Percentiles rank a stretch among this genome's conserved stretches.
These are phyloP conservation scores for Plantago coronopus DNA, from an alignment of 305 asterid species.

Conservation along the genomic window DNA sequence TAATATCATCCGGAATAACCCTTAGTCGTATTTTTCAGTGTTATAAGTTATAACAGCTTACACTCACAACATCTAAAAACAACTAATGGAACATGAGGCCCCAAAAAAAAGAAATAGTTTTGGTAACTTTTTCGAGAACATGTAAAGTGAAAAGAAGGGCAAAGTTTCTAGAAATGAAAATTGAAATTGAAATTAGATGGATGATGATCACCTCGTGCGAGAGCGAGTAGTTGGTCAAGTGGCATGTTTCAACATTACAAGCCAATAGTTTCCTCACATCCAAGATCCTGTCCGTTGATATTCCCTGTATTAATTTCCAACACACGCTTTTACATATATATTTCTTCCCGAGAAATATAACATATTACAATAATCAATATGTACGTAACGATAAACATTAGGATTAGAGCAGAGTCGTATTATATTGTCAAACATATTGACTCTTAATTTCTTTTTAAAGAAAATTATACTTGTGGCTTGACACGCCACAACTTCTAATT, in stretches of 20 bases:
- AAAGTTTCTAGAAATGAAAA: background rate
- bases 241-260: constrained; percentile 24
- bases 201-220: constrained; percentile 42
- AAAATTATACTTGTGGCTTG: background rate
- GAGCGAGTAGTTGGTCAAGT: constrained; percentile 42
- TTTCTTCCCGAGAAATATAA: background rate
- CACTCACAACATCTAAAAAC: too few relatives aligned
- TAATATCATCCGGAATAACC: too few relatives aligned
- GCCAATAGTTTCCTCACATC: constrained; percentile 48
- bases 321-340: background rate
- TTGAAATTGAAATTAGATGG: background rate
- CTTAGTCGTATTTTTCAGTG: too few relatives aligned
- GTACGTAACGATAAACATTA: too few relatives aligned
- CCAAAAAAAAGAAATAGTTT: too few relatives aligned
- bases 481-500: background rate
- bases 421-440: too few relatives aligned
- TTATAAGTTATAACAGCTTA: too few relatives aligned
- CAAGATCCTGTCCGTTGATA: constrained; percentile 30
- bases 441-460: too few relatives aligned
- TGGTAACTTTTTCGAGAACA: background rate
- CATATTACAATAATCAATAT: too few relatives aligned
- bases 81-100: too few relatives aligned
- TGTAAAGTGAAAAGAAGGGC: background rate
- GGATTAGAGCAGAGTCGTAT: too few relatives aligned
- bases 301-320: constrained; percentile 9